Evolutionary conservation across 2,329 filamentous ascomycete species (phyloP).

Genomic region (Fusarium aywerte): DNA sequence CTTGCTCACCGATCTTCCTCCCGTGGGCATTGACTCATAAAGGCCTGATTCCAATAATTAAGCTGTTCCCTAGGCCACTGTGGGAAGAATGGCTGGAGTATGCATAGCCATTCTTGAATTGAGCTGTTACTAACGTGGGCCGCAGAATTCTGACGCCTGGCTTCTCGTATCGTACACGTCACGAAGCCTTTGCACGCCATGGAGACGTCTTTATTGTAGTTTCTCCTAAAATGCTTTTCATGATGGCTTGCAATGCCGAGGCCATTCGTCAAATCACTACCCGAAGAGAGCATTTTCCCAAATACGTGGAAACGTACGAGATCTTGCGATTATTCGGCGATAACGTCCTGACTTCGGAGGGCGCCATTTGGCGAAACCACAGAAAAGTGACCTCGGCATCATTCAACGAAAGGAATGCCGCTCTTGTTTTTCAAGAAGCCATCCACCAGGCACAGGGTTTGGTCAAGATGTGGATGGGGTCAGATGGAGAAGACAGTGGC

Average conservation of each 20-base stretch:
- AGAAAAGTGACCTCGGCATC: slow-evolving; percentile 76
- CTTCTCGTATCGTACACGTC: slow-evolving; percentile 67
- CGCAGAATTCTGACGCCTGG: slow-evolving; percentile 66
- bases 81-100: slow-evolving; percentile 71
- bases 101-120: slow-evolving; percentile 42
- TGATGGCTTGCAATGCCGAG: slow-evolving; percentile 72
- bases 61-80: slow-evolving; percentile 63
- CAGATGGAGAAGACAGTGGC: slow-evolving; percentile 31
- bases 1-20: slow-evolving; percentile 60
- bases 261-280: slow-evolving; percentile 72
- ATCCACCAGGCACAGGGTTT: slow-evolving; percentile 71
- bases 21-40: slow-evolving; percentile 66
- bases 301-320: slow-evolving; percentile 51
- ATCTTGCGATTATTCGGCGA: slow-evolving; percentile 67
- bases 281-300: slow-evolving; percentile 75
- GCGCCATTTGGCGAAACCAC: slow-evolving; percentile 75
- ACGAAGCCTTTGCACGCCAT: slow-evolving; percentile 66
- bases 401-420: slow-evolving; percentile 82
- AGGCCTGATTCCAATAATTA: slow-evolving; percentile 67
- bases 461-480: slow-evolving; percentile 66
- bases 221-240: slow-evolving; percentile 62
- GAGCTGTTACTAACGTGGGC: slow-evolving; percentile 15
- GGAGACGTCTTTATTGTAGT: slow-evolving; percentile 75
- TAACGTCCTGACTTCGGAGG: slow-evolving; percentile 78
- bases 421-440: slow-evolving; percentile 71